Evolutionary conservation across 164 flowering plant genomes (phyloP), one percentile per base, ranked within the genome.

Genomic region (Magnolia kwangsiensis): DNA sequence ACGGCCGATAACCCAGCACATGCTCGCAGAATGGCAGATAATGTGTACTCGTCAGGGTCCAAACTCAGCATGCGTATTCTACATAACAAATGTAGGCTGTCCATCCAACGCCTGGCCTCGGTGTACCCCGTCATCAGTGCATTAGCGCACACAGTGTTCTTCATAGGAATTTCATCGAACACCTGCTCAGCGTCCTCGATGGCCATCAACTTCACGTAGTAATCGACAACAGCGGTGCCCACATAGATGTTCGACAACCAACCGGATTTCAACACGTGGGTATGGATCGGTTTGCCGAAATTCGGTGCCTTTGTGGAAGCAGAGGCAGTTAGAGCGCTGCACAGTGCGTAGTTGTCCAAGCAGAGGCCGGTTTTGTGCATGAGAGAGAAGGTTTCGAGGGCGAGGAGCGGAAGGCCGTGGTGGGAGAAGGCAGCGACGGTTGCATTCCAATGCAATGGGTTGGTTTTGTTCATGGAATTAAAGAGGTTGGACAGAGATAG

Each of bases 161-260:
- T 94, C 76, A 84, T 75, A 70, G 90, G 95, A 64, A 91, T 90
- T 89, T 92, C 97, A 73, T 92, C 95, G 24, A 94, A 94, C 88
- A 86, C 70, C 63, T 59, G 59, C 1, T 71, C 75, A 27, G 95
- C 92, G 72, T 86, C 86, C 7, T 59, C 27, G 1, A 90, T 14
- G n/a, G 75, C 8, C 8, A 63, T 74, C 0, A 71, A 76, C 80
- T 88, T 92, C 0, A 80, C 86, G 75, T 91, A 91, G 59, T 86
- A 76, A 80, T 86, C 86, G 50, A 90, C 55, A 73, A 92, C 73
- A 23, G 95, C 89, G 75, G 91, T 84, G 1, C 89, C 91, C 79
- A 91, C 89, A 74, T 84, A 91, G n/a, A 91, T 88, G 78, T 90
- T 92, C 2, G 84, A 77, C 19, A 63, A 69, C 88, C 89, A 91